Evolutionary conservation across 805 yeast species (phyloP).

Genomic region (Kazachstania martiniae): DNA sequence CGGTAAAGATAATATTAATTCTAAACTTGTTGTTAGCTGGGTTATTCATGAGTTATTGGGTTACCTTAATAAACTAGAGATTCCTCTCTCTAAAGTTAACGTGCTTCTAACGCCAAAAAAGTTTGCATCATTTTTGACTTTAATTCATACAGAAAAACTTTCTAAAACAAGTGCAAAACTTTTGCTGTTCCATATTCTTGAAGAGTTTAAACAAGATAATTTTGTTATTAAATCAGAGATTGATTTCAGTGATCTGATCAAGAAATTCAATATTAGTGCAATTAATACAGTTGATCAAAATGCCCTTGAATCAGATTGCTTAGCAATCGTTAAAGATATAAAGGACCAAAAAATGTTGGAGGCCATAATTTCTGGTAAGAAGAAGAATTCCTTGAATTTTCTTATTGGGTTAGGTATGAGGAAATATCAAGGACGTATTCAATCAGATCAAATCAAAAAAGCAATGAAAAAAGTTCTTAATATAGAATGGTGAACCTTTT

Average conservation of each 20-base stretch:
- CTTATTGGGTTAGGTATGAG: conserved; percentile 82
- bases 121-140: conserved; percentile 44
- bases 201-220: conserved; percentile 32
- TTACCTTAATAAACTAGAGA: conserved; percentile 41
- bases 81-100: conserved; percentile 23
- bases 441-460: conserved; percentile 27
- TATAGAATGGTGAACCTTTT: conserved; percentile 11
- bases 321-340: conserved; percentile 31
- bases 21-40: conserved; percentile 59
- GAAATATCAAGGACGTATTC: conserved; percentile 51
- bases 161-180: conserved; percentile 60
- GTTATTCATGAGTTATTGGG: conserved; percentile 74
- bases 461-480: conserved; percentile 23
- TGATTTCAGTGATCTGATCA: conserved; percentile 36
- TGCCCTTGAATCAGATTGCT: conserved; percentile 33
- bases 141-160: conserved; percentile 38
- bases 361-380: conserved; percentile 47
- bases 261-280: conserved; percentile 39
- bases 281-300: conserved; percentile 26
- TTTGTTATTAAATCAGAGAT: conserved; percentile 5
- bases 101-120: conserved; percentile 30
- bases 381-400: conserved; percentile 54
- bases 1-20: conserved; percentile 15
- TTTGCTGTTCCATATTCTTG: conserved; percentile 50
- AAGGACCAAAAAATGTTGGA: conserved; percentile 42